Evolutionary conservation across 2,329 filamentous ascomycete species (phyloP), one percentile per base, ranked within the genome.

Genomic region (Myotisia sp.): DNA sequence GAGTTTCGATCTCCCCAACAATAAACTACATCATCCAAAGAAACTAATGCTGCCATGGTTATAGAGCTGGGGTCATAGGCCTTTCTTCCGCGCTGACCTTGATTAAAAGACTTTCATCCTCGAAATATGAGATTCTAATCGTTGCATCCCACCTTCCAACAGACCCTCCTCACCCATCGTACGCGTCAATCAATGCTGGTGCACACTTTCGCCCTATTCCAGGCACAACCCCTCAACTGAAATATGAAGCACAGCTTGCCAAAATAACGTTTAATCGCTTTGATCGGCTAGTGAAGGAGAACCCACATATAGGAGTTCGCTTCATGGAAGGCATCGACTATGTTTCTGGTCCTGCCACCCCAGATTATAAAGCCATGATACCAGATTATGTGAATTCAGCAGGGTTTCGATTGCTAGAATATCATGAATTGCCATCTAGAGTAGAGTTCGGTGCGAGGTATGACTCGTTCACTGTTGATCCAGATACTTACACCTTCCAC

Each of bases 151-250:
- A 62, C 28, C 54, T 62, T 34, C 59, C 60, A 13, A 47, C 48
- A 10, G 44, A 47, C 35, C 36, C 37, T n/a, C 37, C 24, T 32
- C 44, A 51, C 29, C 51, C 54, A 5, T 62, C 59, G 10, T 66
- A 65, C 44, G 53, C 63, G 26, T 63, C 60, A 2, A 56, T 58
- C 19, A 63, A 59, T 55, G 61, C 62, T 1, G 62, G 62, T 16
- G 63, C 60, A 1, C 63, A 66, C 44, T 64, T 62, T 41, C 56
- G 63, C 1, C 62, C 63, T 0, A 54, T 63, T 3, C 62, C 60
- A 1, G 56, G 53, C 5, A 45, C 49, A 14, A 50, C 52, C 1
- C 43, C 60, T 17, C 54, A 61, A 43, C 38, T 49, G 19, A 34
- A 49, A 23, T 42, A 48, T 5, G 59, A 65, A 45, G 49, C 51